phyloP scores from a whole-genome alignment of 768 basidiomycete genomes.

The Termitomyces heimii region DNA sequence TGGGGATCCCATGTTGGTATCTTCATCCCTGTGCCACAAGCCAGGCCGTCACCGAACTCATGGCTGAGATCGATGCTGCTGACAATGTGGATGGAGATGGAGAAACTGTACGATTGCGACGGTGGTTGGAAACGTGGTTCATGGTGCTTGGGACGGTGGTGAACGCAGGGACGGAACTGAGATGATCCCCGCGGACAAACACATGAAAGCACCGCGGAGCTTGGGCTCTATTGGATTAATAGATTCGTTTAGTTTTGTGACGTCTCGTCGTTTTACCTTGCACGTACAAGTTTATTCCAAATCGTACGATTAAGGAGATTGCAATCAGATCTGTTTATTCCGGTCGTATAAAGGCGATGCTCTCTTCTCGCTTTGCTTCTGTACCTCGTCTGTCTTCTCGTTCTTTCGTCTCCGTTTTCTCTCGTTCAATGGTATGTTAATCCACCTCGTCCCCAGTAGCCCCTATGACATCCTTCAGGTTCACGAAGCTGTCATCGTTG shows the following conservation, averaged over 20 bases:
- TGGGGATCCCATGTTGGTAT: constrained; percentile 75
- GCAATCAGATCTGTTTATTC: constrained; percentile 17
- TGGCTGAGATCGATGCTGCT: constrained; percentile 37
- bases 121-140: constrained; percentile 76
- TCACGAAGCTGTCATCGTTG: constrained; percentile 89
- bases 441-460: constrained; percentile 7
- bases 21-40: constrained; percentile 84
- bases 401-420: constrained; percentile 28
- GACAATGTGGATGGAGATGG: background rate
- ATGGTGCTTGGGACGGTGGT: constrained; percentile 65
- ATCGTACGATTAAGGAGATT: constrained; percentile 32
- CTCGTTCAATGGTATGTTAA: constrained; percentile 45
- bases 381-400: constrained; percentile 31
- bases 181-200: constrained; percentile 3
- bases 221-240: constrained; percentile 5
- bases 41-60: constrained; percentile 59
- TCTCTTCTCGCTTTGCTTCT: constrained; percentile 36
- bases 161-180: constrained; percentile 27
- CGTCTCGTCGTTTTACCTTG: background rate
- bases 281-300: constrained; percentile 16
- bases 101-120: constrained; percentile 23
- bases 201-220: constrained; percentile 15
- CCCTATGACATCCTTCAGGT: constrained; percentile 22
- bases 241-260: background rate
- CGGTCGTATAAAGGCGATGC: constrained; percentile 32